Evolutionary conservation across 2,329 filamentous ascomycete genomes (phyloP), one percentile per base, ranked within the genome.

Genomic region (Monosporascus sp.): DNA sequence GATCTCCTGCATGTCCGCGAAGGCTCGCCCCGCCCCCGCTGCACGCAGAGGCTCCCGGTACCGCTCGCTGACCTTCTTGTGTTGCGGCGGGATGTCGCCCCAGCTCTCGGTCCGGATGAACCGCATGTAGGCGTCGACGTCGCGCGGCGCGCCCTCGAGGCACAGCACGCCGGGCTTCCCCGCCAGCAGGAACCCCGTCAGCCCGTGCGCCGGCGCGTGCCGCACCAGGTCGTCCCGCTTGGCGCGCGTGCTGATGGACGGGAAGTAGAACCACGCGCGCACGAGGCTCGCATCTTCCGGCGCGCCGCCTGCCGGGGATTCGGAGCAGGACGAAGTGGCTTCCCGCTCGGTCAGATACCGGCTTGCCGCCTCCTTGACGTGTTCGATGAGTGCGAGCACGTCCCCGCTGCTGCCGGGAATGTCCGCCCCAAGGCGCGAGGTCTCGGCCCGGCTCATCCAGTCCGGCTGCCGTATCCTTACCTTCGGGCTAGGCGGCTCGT

Each of bases 51-150:
- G 60, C 61, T 82, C 78, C 1, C 79, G 64, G 53, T 74, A 75
- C 9, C 78, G 66, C 68, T 85, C 82, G 62, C 77, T 82, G 38
- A 85, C 81, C 59, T 85, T 85, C 58, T 85, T 85, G 56, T 85
- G 82, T 53, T 82, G 75, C 18, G 78, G 73, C 0, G 82, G 82
- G 6, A 85, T 84, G 63, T 85, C 81, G 0, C 80, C 77, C 82
- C 82, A 85, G 51, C 78, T 82, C 58, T 84, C 78, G 6, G 80
- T 84, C 66, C 84, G 84, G 68, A 85, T 84, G 53, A 80, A 84
- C 28, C 73, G 78, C 82, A 85, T 85, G 58, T 82, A 85, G 9
- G 74, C 75, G 52, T 85, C 81, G 2, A 85, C 74, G 26, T 70
- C 63, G 7, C 60, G 48, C 0, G 78, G 77, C 0, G 51, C 63